These are phyloP conservation scores for Globisporangium ultimum DNA, from an alignment of 352 stramenopile species.

Conservation along the genomic window DNA sequence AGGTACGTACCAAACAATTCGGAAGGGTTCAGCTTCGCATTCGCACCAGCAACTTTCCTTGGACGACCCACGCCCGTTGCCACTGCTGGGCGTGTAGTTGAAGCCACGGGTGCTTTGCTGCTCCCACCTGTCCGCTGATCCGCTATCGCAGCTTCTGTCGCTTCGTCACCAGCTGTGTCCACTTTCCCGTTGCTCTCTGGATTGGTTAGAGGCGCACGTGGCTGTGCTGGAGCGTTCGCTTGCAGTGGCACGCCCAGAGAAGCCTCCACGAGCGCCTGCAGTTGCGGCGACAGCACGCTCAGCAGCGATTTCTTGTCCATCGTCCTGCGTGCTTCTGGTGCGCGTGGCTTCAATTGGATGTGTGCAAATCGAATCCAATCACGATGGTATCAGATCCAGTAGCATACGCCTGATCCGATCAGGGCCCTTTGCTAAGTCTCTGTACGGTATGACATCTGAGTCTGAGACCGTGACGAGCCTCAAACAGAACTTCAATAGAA, in stretches of 20 bases:
- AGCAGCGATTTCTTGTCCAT: conserved; percentile 30
- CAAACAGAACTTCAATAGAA: too few species aligned
- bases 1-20: conserved; percentile 49
- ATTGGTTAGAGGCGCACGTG: neutral
- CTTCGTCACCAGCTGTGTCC: neutral
- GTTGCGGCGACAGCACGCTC: conserved; percentile 54
- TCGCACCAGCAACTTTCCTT: neutral
- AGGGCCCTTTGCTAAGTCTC: too few species aligned
- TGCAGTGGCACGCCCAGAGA: conserved; percentile 45
- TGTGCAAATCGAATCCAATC: too few species aligned
- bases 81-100: neutral
- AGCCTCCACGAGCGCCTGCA: conserved; percentile 59
- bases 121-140: too few species aligned
- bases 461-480: too few species aligned
- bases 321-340: neutral
- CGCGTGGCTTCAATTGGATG: neutral
- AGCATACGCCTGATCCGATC: too few species aligned
- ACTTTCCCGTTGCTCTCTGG: neutral
- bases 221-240: neutral
- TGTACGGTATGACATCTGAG: too few species aligned
- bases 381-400: too few species aligned
- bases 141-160: too few species aligned
- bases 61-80: neutral
- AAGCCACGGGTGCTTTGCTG: too few species aligned
- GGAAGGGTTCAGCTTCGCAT: conserved; percentile 42